Conservation (phyloP, 495 filamentous ascomycete species). For the Coniosporium apollinis region DNA sequence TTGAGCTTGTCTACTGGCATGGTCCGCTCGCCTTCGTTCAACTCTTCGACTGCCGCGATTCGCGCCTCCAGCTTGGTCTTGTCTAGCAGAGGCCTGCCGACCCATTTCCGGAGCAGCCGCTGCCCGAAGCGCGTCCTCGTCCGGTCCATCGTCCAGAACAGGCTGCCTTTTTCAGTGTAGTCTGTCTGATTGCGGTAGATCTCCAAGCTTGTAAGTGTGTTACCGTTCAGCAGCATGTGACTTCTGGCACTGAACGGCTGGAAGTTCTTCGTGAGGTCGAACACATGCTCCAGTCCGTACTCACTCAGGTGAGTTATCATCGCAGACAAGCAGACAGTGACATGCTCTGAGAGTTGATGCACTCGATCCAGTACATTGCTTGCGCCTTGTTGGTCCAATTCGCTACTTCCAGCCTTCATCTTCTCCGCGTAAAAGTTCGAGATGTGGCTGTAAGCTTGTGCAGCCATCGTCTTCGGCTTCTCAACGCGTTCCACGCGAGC, state of each 20-base stretch:
- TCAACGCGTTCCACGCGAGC: slow-evolving; percentile 65
- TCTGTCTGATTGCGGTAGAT: slow-evolving; percentile 95
- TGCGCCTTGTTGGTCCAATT: slow-evolving; percentile 14
- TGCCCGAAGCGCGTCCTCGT: slow-evolving; percentile 84
- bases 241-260: slow-evolving; percentile 87
- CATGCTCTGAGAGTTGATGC: slow-evolving; percentile 63
- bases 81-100: slow-evolving; percentile 79
- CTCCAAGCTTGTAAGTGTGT: slow-evolving; percentile 84
- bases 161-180: slow-evolving; percentile 64
- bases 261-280: slow-evolving; percentile 94
- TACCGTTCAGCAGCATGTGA: slow-evolving; percentile 93
- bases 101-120: slow-evolving; percentile 81
- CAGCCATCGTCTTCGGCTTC: slow-evolving; percentile 67
- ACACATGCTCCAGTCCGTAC: slow-evolving; percentile 91
- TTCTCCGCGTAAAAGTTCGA: slow-evolving; percentile 88
- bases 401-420: slow-evolving; percentile 32
- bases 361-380: slow-evolving; percentile 67
- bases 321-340: slow-evolving; percentile 82
- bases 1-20: slow-evolving; percentile 55
- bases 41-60: slow-evolving; percentile 77
- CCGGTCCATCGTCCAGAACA: slow-evolving; percentile 92
- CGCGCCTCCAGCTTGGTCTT: slow-evolving; percentile 61
- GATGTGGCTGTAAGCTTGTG: slow-evolving; percentile 75
- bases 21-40: slow-evolving; percentile 49
- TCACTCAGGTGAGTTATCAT: slow-evolving; percentile 93